Evolutionary conservation across 2,329 filamentous ascomycete species (phyloP), one percentile per base, ranked within the genome.

Genomic region (Colletotrichum destructivum): DNA sequence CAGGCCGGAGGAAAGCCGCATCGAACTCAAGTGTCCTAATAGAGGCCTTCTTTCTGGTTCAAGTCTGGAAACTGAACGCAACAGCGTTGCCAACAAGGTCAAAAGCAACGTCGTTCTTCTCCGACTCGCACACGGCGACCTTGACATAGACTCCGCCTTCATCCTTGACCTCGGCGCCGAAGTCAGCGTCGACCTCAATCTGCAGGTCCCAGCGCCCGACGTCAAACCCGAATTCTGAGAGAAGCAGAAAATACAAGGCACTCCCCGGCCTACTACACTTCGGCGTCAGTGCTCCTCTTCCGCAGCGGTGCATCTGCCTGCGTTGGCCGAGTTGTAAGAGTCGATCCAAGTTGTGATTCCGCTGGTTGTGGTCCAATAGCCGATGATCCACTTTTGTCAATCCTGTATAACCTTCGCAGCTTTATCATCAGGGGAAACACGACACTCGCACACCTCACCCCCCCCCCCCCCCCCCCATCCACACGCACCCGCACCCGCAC

Each of bases 381-480:
- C 15, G 46, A 2, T 15, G 66, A 44, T n/a, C 66, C 66, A 60
- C 54, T 59, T 31, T 35, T 69, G 7, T 46, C 66, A 47, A 40
- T 47, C 51, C 51, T 21, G 42, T 56, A 31, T 51, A 51, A 69
- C 42, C 51, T 60, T 55, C 44, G 13, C 46, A 62, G 13, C 59
- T 3, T 47, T 46, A 51, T 40, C 59, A 51, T 40, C 54, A 66
- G 62, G 46, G 47, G 61, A 46, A 69, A 59, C 61, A 59, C 38
- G 21, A 49, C 18, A 38, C 26, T 47, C 18, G 13, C 46, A 51
- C 46, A 16, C 46, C 26, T 62, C 46, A 55, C 62, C 67, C 54
- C 62, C 62, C 62, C 62, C 67, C 54, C 62, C 62, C 62, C 62
- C 67, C 67, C 54, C 62, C 62, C 62, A 31, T 66, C 61, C 62